Evolutionary conservation across 169 alveolate species (phyloP).

Genomic region (Babesia bovis): DNA sequence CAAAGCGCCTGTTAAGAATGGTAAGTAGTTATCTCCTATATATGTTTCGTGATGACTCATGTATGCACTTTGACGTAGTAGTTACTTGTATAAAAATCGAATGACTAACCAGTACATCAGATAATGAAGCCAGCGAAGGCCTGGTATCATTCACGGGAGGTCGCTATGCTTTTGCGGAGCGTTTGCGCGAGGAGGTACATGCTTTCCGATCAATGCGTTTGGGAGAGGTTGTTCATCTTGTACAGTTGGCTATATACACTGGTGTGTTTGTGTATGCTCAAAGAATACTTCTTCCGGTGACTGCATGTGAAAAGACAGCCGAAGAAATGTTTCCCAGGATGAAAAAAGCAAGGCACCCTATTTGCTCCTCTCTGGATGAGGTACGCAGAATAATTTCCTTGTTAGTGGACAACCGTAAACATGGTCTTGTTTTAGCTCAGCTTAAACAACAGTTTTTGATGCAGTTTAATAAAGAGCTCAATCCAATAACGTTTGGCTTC

Average conservation of each 20-base stretch:
- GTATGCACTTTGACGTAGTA: background rate
- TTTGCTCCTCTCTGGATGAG: constrained; percentile 70
- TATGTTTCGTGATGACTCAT: background rate
- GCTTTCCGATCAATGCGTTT: constrained; percentile 72
- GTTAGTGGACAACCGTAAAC: constrained; percentile 72
- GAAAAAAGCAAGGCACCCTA: constrained; percentile 66
- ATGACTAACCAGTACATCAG: too few species aligned
- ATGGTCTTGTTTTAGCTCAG: constrained; percentile 78
- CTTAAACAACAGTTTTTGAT: constrained; percentile 76
- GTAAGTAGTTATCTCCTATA: background rate
- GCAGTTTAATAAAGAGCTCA: constrained; percentile 74
- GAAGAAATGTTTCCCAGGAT: constrained; percentile 74
- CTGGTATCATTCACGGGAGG: constrained; percentile 69
- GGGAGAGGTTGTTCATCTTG: constrained; percentile 78
- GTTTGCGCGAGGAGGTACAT: constrained; percentile 65
- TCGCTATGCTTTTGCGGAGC: constrained; percentile 78
- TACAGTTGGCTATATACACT: constrained; percentile 76
- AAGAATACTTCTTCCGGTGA: constrained; percentile 73
- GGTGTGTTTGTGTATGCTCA: constrained; percentile 79
- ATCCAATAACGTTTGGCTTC: constrained; percentile 73
- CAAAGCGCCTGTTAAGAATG: background rate
- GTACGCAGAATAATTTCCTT: constrained; percentile 69
- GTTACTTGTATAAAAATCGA: background rate
- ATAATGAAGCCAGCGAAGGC: constrained; percentile 24
- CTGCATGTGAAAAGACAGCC: constrained; percentile 82